phyloP scores from a whole-genome alignment of 352 stramenopile species.

The Elongisporangium undulatum region DNA sequence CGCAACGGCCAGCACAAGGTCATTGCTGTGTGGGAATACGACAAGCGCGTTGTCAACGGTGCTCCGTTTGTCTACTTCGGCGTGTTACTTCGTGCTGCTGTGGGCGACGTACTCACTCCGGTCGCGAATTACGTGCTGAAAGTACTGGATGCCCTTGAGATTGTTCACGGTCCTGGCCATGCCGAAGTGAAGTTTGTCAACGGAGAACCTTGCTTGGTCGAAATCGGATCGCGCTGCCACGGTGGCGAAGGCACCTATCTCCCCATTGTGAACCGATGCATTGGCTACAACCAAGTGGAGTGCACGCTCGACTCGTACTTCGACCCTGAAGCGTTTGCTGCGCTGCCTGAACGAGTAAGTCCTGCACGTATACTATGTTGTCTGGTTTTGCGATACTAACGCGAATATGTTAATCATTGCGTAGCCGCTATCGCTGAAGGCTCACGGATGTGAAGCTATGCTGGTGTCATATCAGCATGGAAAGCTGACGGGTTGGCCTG shows the following conservation, averaged over 20 bases:
- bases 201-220: slow-evolving; percentile 88
- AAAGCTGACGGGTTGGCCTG: slow-evolving; percentile 79
- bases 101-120: slow-evolving; percentile 37
- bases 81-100: slow-evolving; percentile 60
- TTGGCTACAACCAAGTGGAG: slow-evolving; percentile 93
- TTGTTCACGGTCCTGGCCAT: slow-evolving; percentile 78
- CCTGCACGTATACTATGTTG: neutral
- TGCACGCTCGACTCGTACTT: slow-evolving; percentile 86
- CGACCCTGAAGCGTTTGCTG: slow-evolving; percentile 57
- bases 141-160: slow-evolving; percentile 79
- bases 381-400: neutral
- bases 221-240: slow-evolving; percentile 94
- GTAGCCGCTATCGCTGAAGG: slow-evolving; percentile 59
- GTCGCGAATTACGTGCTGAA: slow-evolving; percentile 62
- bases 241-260: slow-evolving; percentile 92
- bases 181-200: slow-evolving; percentile 87
- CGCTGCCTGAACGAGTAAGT: slow-evolving; percentile 27
- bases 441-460: slow-evolving; percentile 89
- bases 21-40: slow-evolving; percentile 96
- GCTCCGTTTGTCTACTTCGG: slow-evolving; percentile 95
- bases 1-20: slow-evolving; percentile 93
- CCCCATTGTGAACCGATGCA: slow-evolving; percentile 84
- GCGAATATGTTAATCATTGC: slow-evolving; percentile 11
- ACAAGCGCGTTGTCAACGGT: slow-evolving; percentile 92
- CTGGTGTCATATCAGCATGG: slow-evolving; percentile 87